A percentile compares a stretch with the other conserved stretches of the same genome.
phyloP scores from a whole-genome alignment of 352 stramenopile species.

The Pythium myriotylum region DNA sequence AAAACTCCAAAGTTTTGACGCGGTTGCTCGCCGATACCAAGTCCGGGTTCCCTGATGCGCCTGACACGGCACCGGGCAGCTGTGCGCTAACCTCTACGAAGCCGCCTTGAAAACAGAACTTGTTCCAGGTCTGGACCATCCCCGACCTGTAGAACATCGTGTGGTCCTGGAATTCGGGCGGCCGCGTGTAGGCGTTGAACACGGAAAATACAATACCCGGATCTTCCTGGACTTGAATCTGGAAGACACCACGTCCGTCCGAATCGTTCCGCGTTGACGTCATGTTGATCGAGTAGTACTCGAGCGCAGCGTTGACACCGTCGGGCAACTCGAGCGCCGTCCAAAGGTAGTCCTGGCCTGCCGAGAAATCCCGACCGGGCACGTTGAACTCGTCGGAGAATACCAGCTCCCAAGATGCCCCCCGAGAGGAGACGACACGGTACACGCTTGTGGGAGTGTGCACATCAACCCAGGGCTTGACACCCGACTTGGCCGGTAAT shows the following conservation, averaged over 20 bases:
- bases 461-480: too few species aligned
- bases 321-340: constrained; percentile 81
- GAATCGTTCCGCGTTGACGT: constrained; percentile 56
- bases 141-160: constrained; percentile 70
- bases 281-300: constrained; percentile 78
- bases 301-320: constrained; percentile 69
- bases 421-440: too few species aligned
- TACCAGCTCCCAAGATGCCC: constrained; percentile 64
- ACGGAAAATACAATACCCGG: constrained; percentile 44
- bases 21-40: constrained; percentile 3
- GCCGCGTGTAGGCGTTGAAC: constrained; percentile 64
- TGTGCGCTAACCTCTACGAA: constrained; percentile 91
- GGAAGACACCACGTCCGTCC: constrained; percentile 58
- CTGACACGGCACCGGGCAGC: constrained; percentile 71
- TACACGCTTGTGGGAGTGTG: too few species aligned
- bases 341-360: constrained; percentile 95
- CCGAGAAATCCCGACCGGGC: constrained; percentile 70
- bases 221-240: constrained; percentile 54
- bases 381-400: constrained; percentile 82
- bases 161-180: constrained; percentile 56
- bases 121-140: constrained; percentile 96
- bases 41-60: constrained; percentile 41
- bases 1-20: constrained; percentile 32
- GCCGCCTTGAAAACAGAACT: constrained; percentile 95
- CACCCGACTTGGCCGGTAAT: too few species aligned